Base-by-base conservation (phyloP, 345 rosid genomes). In the Dimocarpus longan region DNA sequence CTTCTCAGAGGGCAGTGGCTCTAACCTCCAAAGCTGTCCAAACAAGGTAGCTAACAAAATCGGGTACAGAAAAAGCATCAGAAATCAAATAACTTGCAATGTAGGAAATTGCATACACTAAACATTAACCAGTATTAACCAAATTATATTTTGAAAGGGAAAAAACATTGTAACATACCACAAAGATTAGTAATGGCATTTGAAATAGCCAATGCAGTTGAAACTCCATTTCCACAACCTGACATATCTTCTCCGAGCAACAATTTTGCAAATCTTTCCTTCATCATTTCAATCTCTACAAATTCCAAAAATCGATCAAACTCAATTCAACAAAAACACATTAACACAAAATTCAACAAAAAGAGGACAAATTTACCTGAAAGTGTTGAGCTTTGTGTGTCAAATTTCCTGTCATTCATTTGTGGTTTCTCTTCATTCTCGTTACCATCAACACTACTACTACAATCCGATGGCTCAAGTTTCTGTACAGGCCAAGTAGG, bases 201-300 rank as follows among this genome's bases (percentile, higher is more conserved):
- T 2, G 98, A 97, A 76, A 97, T 88, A 5, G 98, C 98, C 86
- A 97, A 84, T 70, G 99, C 95, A 59, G 99, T 89, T 79, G 89
- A 90, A 67, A 93, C 99, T 52, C 99, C 98, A 87, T 93, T 97
- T 37, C 99, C 99, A 82, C 90, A 85, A 71, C 99, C 99, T n/a
- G 99, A 94, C 98, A 97, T 94, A 80, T 97, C 99, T 82, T 97
- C 99, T 19, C 98, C 99, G 70, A 97, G 99, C 71, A 97, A 81
- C 87, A 97, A 80, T 80, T 97, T 97, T 32, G 98, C 85, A 85
- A 94, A 94, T 81, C 98, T 93, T 83, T 97, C 99, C 85, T 93
- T 94, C 98, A 97, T 94, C 98, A 94, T 85, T 80, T 97, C 98
- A 74, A 89, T 79, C 84, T 91, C 99, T 97, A 79, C 54, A 82